Evolutionary conservation across 371 early-diverging fungal genomes (phyloP), one percentile per base, ranked within the genome.

Genomic region (Circinella minor): DNA sequence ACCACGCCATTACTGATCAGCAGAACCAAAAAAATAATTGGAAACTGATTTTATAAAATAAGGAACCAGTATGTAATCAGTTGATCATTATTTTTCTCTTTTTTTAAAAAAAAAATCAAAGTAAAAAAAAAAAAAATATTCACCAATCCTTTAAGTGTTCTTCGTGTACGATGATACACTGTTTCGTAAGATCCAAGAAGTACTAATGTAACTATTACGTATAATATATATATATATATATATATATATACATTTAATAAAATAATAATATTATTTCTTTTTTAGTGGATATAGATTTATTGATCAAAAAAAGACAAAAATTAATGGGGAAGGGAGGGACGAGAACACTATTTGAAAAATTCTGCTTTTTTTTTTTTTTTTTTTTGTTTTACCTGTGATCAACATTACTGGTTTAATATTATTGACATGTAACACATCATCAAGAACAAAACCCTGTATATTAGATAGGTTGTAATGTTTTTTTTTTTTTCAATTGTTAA

Each of bases 1-100:
- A 86, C 76, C 36, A 85, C 61, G 34, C 83, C 67, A 48, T 81
- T 86, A 39, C 86, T 85, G 38, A 77, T 63, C 10, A 85, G 74
- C 66, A 88, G 76, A 20, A 83, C 81, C 13, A 72, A 66, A 57
- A 85, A 75, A 65, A 86, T 83, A 10, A 81, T 67, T 3, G 82
- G 78, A 70, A 86, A 82, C 86, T 88, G 64, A 27, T 57, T 5
- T 5, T 15, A 27, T 13, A 36, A 5, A 64, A 62, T 7, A 34
- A 51, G 36, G 11, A 9, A 43, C 9, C 11, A 9, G 3, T 43
- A 43, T 43, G 43, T 9, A n/a, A 10, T 39, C 11, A 46, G 60
- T 27, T 57, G 57, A 57, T 34, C 20, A 10, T 0, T 10, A 27
- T n/a, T 43, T 43, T 43, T 43, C 3, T 43, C 11, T 43, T 6